Evolutionary conservation across 2,329 filamentous ascomycete genomes (phyloP).

Genomic region (Cladosporium sp.): DNA sequence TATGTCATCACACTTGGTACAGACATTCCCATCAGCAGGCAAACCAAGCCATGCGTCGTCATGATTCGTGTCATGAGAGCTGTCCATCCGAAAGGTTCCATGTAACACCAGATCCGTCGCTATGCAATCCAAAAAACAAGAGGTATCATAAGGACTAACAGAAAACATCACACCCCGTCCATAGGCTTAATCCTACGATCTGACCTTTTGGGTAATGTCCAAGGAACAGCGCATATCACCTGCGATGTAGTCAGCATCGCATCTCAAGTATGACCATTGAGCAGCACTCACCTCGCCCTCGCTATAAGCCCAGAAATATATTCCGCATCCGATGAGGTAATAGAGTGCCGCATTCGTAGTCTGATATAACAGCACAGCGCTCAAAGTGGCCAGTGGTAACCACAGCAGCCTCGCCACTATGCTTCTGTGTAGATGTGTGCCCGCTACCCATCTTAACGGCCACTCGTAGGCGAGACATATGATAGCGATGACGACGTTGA

Average conservation of each 20-base stretch:
- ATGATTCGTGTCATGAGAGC: neutral
- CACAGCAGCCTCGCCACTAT: constrained; percentile 82
- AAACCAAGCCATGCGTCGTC: neutral
- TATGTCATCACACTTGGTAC: neutral
- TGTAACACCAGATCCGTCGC: constrained; percentile 19
- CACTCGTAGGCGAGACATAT: constrained; percentile 85
- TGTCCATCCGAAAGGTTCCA: neutral
- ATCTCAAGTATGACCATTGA: neutral
- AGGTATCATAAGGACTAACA: neutral
- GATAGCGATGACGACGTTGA: constrained; percentile 83
- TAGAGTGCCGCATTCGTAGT: constrained; percentile 90
- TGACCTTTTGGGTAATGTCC: constrained; percentile 50
- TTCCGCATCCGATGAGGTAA: constrained; percentile 78
- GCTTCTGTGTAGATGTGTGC: constrained; percentile 76
- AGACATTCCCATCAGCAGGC: constrained; percentile 8
- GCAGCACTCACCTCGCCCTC: constrained; percentile 81
- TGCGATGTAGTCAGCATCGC: constrained; percentile 25
- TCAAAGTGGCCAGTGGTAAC: constrained; percentile 74
- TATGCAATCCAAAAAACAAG: constrained; percentile 24
- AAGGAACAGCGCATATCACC: constrained; percentile 52
- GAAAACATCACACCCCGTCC: constrained; percentile 26
- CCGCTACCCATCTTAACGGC: constrained; percentile 77
- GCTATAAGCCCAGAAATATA: constrained; percentile 97
- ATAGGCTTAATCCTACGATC: constrained; percentile 25
- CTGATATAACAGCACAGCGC: constrained; percentile 81